Base-by-base conservation (phyloP, 1,139 yeast genomes). In the Magnusiomyces suaveolens region DNA sequence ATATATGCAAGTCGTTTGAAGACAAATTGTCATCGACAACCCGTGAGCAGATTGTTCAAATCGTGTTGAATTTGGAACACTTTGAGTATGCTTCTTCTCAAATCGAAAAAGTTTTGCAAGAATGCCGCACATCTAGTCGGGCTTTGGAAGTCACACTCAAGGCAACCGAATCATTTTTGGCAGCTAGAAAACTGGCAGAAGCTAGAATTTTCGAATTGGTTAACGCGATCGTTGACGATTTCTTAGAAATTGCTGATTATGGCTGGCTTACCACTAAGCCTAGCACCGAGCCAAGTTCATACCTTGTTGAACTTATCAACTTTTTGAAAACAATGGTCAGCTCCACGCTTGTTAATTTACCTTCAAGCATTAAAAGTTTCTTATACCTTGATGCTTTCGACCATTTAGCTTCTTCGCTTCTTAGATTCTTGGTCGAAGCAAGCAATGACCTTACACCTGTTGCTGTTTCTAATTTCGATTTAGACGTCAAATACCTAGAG, bases 31-130 rank as follows among this genome's bases (percentile, higher is more conserved):
- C 81, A 61, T 77, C 68, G 1, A 81, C 84, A 32, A 85, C 89
- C 57, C 86, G 95, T 66, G 98, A 92, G 69, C 89, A 89, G 60
- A 80, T 89, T 47, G 87, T 96, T 0, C 97, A 92, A 70, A 87
- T 88, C 61, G 76, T 87, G 61, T 84, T 94, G 56, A 89, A 92
- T 66, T 74, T 90, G 63, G 97, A 92, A 64, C 88, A 87, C 69
- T 90, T 90, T 67, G 77, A 85, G 50, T 71, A 71, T 48, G 81
- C 83, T 26, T 73, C 82, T 0, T 64, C 65, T 41, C 78, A 77
- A 57, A 64, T 79, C 58, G 76, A 76, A n/a, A 62, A 63, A 26
- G 58, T 62, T 54, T 66, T 62, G 46, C 59, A 57, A 73, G 74
- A 68, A 20, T 63, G 59, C 46, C 64, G 69, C 16, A 66, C 71